Evolutionary conservation across 2,329 filamentous ascomycete species (phyloP), one percentile per base, ranked within the genome.

Genomic region (Aspergillus quadricinctus): DNA sequence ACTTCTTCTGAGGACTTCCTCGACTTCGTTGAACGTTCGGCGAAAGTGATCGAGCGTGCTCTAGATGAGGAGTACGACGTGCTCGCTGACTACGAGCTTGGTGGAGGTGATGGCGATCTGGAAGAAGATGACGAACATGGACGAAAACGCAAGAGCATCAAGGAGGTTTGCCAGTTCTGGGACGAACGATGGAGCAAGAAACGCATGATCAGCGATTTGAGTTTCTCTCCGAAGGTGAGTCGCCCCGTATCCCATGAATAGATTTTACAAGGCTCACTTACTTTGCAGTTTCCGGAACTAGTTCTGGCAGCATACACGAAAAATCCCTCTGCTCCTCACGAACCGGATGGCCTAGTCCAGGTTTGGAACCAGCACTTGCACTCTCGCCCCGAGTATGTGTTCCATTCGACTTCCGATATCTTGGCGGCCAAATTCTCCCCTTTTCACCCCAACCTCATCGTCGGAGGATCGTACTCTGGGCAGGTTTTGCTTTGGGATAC

Each of bases 401-500:
- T 99, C 73, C 92, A 96, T 67, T 92, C 93, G 9, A 93, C 95
- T 59, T 97, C 92, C 48, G 94, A 99, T 74, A 91, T 99, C 53
- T 82, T 99, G 14, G 90, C 92, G 0, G 94, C 94, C 61, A 95
- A 94, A 64, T 99, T 99, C 76, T 97, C 94, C n/a, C 94, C 94
- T 0, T 97, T 97, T 71, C 94, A 99, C 72, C 93, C 93, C 4
- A 97, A 96, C 65, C 82, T 99, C 53, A 95, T 99, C 67, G 86
- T 99, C 59, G 94, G 94, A 59, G 95, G 95, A 50, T 92, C 93
- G 37, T 99, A 99, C 77, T 96, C 90, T 57, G 94, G 94, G 6
- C 95, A 99, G 75, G 91, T 99, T 17, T 83, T 97, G 49, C 83
- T 99, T 19, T 99, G 94, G 94, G 95, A 99, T 70, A 99, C 92